Percentiles rank a stretch among this genome's conserved stretches.
Evolutionary conservation across 2,329 filamentous ascomycete species (phyloP).

Genomic region (Colletotrichum higginsianum): DNA sequence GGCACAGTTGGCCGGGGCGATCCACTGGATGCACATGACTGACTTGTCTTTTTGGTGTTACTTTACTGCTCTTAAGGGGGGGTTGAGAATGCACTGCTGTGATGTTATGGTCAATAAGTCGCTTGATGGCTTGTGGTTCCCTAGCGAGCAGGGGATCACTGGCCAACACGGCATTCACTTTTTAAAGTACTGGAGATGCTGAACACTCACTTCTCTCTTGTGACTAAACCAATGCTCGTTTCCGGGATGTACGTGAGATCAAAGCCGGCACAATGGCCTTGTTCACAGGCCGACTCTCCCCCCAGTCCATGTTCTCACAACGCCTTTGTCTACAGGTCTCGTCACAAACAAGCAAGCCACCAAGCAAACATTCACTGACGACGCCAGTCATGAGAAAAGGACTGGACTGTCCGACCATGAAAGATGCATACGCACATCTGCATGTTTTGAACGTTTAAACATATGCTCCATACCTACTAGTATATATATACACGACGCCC

Average conservation of each 20-base stretch:
- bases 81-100: background rate
- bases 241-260: background rate
- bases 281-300: background rate
- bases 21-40: slow-evolving; percentile 40
- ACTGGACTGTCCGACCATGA: no score
- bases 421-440: no score
- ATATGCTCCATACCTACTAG: no score
- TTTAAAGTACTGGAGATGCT: background rate
- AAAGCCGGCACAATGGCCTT: background rate
- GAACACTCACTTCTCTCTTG: background rate
- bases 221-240: background rate
- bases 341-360: background rate
- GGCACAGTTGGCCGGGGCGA: slow-evolving; percentile 29
- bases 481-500: background rate
- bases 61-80: background rate
- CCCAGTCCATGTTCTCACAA: background rate
- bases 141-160: background rate
- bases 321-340: background rate
- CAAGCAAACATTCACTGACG: background rate
- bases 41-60: background rate
- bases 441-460: no score
- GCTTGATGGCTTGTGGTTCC: background rate
- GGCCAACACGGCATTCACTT: background rate
- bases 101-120: background rate
- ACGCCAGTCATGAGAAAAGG: background rate